Percentiles rank a stretch among this genome's conserved stretches.
Conservation (phyloP, 2,329 filamentous ascomycete genomes). For the Fusarium irregulare region DNA sequence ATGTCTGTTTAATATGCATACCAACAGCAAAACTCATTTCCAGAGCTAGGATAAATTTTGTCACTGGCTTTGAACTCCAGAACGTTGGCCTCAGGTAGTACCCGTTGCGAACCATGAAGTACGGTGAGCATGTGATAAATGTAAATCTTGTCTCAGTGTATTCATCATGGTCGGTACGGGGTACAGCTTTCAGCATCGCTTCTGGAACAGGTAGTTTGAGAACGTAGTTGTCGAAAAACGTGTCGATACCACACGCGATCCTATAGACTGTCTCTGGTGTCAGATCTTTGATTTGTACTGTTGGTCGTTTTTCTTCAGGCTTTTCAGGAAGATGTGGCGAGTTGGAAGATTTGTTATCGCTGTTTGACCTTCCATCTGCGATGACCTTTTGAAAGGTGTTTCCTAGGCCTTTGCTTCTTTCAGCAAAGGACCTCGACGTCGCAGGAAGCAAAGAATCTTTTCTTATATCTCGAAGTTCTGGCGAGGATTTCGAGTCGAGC, state of each 20-base stretch:
- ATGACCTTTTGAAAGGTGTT: fast-evolving
- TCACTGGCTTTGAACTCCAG: not conserved
- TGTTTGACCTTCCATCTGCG: not conserved
- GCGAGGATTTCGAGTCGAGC: not conserved
- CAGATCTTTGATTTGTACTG: fast-evolving
- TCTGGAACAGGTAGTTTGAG: not conserved
- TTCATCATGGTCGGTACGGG: not conserved
- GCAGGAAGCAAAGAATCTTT: not conserved
- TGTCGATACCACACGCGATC: fast-evolving
- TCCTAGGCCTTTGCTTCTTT: fast-evolving
- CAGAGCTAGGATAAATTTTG: not conserved
- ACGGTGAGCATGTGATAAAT: not conserved
- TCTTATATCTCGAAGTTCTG: no score
- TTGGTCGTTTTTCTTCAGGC: fast-evolving
- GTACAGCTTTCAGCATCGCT: not conserved
- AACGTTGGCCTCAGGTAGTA: not conserved
- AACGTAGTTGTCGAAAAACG: not conserved
- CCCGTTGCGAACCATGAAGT: fast-evolving
- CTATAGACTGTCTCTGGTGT: not conserved
- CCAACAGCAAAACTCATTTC: fast-evolving
- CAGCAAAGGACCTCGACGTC: not conserved
- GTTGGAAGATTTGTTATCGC: not conserved
- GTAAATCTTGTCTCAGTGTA: conserved; percentile 8
- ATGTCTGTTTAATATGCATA: fast-evolving
- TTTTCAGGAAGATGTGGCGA: fast-evolving